Evolutionary conservation across 108 stramenopile species (phyloP).

Genomic region (Nitzschia sp.): DNA sequence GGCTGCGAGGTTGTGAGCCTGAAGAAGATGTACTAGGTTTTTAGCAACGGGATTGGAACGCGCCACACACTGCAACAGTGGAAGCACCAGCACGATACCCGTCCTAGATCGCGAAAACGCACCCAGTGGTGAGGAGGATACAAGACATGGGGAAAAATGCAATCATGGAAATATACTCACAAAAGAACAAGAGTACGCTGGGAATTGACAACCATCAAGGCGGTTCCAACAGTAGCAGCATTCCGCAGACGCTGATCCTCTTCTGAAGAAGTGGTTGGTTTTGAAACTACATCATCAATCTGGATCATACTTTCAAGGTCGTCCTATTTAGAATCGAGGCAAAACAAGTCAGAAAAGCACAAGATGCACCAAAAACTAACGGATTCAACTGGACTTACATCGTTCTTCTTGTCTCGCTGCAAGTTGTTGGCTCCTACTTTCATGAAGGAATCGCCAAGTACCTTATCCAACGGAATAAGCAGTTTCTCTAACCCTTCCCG

Average conservation of each 20-base stretch:
- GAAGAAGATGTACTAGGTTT: constrained; percentile 54
- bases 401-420: constrained; percentile 20
- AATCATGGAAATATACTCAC: constrained; percentile 35
- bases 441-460: constrained; percentile 16
- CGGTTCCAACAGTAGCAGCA: constrained; percentile 83
- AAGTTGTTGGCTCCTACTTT: background rate
- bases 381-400: background rate
- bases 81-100: constrained; percentile 51
- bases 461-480: constrained; percentile 36
- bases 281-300: background rate
- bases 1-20: constrained; percentile 54
- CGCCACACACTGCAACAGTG: constrained; percentile 32
- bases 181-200: constrained; percentile 60
- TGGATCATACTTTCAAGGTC: constrained; percentile 13
- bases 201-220: constrained; percentile 73
- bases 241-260: constrained; percentile 62
- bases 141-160: too few species aligned
- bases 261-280: constrained; percentile 20
- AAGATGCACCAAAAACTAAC: background rate
- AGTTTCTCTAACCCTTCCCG: constrained; percentile 32
- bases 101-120: constrained; percentile 4
- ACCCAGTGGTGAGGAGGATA: too few species aligned
- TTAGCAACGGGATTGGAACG: constrained; percentile 35
- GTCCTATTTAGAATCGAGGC: background rate
- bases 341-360: background rate